Base-by-base conservation (phyloP, 1,284 basidiomycete species). In the Puccinia novopanici region DNA sequence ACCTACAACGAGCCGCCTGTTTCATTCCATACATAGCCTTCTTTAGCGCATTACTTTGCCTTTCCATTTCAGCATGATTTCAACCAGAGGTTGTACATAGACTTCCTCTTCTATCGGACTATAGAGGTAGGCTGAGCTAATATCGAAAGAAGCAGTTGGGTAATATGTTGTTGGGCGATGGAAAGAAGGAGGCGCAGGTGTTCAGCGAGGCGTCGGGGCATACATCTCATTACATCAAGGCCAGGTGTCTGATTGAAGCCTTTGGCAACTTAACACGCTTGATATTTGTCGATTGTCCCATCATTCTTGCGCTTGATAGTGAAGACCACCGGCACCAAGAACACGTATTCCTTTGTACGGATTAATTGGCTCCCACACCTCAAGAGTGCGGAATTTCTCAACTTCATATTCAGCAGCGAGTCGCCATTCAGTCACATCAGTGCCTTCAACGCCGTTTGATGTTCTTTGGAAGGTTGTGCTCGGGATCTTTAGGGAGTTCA, bases 1-100 rank as follows among this genome's bases (percentile, higher is more conserved):
- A 75, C 73, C 73, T 61, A n/a, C 73, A 61, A 2, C 73, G 1
- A 27, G 59, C 75, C 2, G 61, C 59, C 34, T 76, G 75, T 34
- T 67, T 48, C 0, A 37, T 65, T 1, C 75, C 75, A 54, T 76
- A 76, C n/a, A 76, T 24, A 1, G 48, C 63, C 22, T 76, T 65
- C 27, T 67, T 76, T 15, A 76, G 42, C 15, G 24, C 34, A 50
- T 45, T 0, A 52, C 61, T 54, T 76, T 52, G 0, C 59, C 57
- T 27, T 50, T 42, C 22, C 27, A 10, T 24, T 48, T 17, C 19
- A 30, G 45, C 2, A 65, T 12, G 2, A 76, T 48, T 30, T 61
- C 75, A 0, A 59, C 61, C 0, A 61, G 75, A 2, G 42, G 75
- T 67, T 67, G 45, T 0, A 76, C 52, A 27, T 65, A 76, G 10